Conservation (phyloP, 83 land plant genomes). For the Picea engelmannii region DNA sequence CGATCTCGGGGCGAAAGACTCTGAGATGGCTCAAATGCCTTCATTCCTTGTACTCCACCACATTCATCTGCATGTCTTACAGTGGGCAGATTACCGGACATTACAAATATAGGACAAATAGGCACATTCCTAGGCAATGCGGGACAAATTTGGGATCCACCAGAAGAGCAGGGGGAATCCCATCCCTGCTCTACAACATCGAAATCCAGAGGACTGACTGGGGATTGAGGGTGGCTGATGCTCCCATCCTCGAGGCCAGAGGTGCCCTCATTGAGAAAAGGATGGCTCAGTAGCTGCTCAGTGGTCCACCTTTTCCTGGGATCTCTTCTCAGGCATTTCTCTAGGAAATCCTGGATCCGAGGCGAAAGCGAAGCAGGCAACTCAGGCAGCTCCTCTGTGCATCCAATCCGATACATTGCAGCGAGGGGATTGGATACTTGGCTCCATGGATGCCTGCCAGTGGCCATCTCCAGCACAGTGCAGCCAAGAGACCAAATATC, state of each 20-base stretch:
- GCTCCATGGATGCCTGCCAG: slow-evolving; percentile 68
- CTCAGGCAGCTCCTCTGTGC: slow-evolving; percentile 40
- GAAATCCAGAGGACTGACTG: neutral
- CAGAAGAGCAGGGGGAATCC: neutral
- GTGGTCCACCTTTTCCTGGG: slow-evolving; percentile 48
- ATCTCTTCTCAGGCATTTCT: slow-evolving; percentile 49
- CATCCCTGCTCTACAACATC: neutral
- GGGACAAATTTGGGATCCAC: neutral
- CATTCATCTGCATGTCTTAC: too few relatives aligned
- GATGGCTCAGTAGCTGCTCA: slow-evolving; percentile 51
- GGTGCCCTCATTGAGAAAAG: slow-evolving; percentile 23
- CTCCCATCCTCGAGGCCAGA: neutral
- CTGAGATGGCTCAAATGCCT: too few relatives aligned
- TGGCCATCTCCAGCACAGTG: slow-evolving; percentile 78
- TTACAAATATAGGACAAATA: too few relatives aligned
- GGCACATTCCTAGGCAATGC: too few relatives aligned
- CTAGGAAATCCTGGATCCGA: slow-evolving; percentile 42
- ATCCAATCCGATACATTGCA: slow-evolving; percentile 45
- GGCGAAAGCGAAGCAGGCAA: slow-evolving; percentile 44
- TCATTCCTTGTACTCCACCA: too few relatives aligned
- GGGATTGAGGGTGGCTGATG: neutral
- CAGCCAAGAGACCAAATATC: slow-evolving; percentile 82
- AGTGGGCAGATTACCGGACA: too few relatives aligned
- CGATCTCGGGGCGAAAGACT: too few relatives aligned
- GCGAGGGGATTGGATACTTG: slow-evolving; percentile 8